These are phyloP conservation scores for Pleurotus sapidus DNA, from an alignment of 768 basidiomycete genomes.

Conservation along the genomic window DNA sequence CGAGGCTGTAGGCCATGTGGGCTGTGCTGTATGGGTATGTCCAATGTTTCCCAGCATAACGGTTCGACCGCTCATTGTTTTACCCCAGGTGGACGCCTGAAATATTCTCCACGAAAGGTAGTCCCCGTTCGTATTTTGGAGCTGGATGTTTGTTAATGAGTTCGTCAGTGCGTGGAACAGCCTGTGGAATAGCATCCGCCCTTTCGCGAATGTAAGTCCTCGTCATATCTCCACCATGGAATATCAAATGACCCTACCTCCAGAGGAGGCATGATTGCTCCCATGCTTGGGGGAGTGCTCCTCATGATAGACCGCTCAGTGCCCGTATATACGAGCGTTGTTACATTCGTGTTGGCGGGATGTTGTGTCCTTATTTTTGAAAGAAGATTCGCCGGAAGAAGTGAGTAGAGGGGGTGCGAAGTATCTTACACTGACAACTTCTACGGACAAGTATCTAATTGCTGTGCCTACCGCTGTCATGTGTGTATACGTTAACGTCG, in stretches of 20 bases:
- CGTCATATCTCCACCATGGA: not conserved
- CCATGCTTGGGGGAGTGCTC: conserved; percentile 72
- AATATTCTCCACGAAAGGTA: conserved; percentile 78
- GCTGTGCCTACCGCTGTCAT: too few species aligned
- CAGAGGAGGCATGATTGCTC: conserved; percentile 89
- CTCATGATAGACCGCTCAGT: conserved; percentile 64
- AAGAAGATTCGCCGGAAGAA: conserved; percentile 44
- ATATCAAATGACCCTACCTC: conserved; percentile 9
- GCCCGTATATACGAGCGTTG: conserved; percentile 76
- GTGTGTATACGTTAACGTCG: too few species aligned
- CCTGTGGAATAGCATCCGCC: conserved; percentile 84
- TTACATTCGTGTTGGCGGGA: conserved; percentile 61
- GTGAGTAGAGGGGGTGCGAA: conserved; percentile 18
- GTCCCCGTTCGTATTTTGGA: not conserved
- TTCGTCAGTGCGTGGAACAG: conserved; percentile 73
- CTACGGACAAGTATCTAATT: too few species aligned
- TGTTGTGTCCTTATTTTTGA: conserved; percentile 61
- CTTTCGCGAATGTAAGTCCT: conserved; percentile 73
- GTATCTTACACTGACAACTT: conserved; percentile 22
- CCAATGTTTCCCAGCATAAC: too few species aligned
- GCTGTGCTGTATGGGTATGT: conserved; percentile 74
- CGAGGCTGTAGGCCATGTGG: conserved; percentile 64
- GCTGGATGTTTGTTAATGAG: not conserved
- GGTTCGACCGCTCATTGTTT: not conserved
- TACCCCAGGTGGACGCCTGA: conserved; percentile 71